phyloP scores from a whole-genome alignment of 176 grass and related monocot species.

The Hordeum vulgare region MorexV3_pseudomolecules_assembly NC_058522.1:574343141-574343640 shows the following conservation, averaged over 20 bases:
- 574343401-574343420: background rate
- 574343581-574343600: conserved; percentile 47
- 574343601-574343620: conserved; percentile 42
- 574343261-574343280: background rate
- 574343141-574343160: background rate
- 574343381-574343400: background rate
- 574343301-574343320: background rate
- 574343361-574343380: background rate
- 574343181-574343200: background rate
- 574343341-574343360: background rate
- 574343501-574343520: conserved; percentile 15
- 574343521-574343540: conserved; percentile 47
- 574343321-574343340: background rate
- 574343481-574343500: conserved; percentile 44
- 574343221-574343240: background rate
- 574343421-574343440: background rate
- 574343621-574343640: conserved; percentile 50
- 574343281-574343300: background rate
- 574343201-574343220: background rate
- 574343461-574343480: background rate
- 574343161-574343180: background rate
- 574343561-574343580: conserved; percentile 44
- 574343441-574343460: background rate
- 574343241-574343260: background rate
- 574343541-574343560: conserved; percentile 42